Evolutionary conservation across 1,284 basidiomycete species (phyloP).

Genomic region (Ustilago loliicola): DNA sequence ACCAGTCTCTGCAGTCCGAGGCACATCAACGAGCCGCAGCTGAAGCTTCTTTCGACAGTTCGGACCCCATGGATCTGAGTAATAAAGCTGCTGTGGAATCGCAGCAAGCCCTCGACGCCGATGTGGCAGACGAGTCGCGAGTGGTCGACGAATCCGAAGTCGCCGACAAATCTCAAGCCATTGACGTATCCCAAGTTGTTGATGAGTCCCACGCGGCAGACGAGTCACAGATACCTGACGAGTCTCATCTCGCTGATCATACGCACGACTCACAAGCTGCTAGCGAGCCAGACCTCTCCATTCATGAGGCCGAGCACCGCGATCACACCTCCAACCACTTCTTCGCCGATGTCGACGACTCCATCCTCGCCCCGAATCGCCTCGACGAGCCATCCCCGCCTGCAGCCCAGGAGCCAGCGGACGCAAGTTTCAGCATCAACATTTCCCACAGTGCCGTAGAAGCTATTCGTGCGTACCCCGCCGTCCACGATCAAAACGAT

Average conservation of each 20-base stretch:
- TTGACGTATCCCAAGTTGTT: not conserved
- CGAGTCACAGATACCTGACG: not conserved
- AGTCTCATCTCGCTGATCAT: not conserved
- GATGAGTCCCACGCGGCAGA: not conserved
- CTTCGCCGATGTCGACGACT: not conserved
- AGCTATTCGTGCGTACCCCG: not conserved
- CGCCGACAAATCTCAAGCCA: too few species aligned
- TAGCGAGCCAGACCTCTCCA: not conserved
- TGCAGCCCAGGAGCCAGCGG: not conserved
- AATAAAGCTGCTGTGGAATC: not conserved
- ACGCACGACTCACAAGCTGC: not conserved
- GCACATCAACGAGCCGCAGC: too few species aligned
- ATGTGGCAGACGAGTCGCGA: too few species aligned
- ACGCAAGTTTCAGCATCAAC: constrained; percentile 2
- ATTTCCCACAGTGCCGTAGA: not conserved
- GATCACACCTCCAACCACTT: not conserved
- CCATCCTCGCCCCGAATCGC: not conserved
- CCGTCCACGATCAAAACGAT: not conserved
- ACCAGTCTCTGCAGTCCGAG: not conserved
- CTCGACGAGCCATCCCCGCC: not conserved
- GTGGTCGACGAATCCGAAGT: not conserved
- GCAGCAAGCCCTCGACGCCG: too few species aligned
- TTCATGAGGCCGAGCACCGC: not conserved
- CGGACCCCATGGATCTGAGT: not conserved
- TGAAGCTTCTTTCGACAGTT: not conserved